Evolutionary conservation across 179 eudicot genomes (phyloP).

Genomic region (Spinacia oleracea): DNA sequence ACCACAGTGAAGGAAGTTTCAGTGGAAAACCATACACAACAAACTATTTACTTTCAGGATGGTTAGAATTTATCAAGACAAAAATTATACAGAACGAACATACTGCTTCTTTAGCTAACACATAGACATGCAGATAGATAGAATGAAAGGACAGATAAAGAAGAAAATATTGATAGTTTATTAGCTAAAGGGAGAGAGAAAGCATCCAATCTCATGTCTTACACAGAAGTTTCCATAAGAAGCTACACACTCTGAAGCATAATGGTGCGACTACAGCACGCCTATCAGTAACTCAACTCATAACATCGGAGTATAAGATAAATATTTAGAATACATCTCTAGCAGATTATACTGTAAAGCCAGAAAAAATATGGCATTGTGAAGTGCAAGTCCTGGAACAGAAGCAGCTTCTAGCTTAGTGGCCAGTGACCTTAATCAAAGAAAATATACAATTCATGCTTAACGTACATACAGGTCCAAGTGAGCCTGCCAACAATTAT

Average conservation of each 20-base stretch:
- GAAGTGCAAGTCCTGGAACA: not conserved
- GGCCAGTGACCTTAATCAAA: not conserved
- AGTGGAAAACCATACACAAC: not conserved
- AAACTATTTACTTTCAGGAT: not conserved
- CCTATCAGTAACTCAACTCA: not conserved
- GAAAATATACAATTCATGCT: not conserved
- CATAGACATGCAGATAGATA: not conserved
- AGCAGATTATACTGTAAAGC: constrained; percentile 14
- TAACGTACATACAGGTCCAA: not conserved
- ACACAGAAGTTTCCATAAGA: constrained; percentile 1
- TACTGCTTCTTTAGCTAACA: not conserved
- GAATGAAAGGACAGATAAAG: not conserved
- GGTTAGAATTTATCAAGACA: not conserved
- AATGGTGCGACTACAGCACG: not conserved
- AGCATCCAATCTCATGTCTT: not conserved
- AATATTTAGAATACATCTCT: not conserved
- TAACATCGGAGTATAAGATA: not conserved
- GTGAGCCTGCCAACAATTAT: not conserved
- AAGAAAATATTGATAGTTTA: no score
- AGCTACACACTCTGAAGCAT: not conserved
- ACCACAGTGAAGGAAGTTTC: not conserved
- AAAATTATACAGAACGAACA: not conserved
- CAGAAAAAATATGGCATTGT: not conserved
- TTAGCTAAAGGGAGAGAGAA: not conserved
- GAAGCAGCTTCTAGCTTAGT: not conserved